phyloP scores from a whole-genome alignment of 176 grass and related monocot genomes.

The Ensete ventricosum region DNA sequence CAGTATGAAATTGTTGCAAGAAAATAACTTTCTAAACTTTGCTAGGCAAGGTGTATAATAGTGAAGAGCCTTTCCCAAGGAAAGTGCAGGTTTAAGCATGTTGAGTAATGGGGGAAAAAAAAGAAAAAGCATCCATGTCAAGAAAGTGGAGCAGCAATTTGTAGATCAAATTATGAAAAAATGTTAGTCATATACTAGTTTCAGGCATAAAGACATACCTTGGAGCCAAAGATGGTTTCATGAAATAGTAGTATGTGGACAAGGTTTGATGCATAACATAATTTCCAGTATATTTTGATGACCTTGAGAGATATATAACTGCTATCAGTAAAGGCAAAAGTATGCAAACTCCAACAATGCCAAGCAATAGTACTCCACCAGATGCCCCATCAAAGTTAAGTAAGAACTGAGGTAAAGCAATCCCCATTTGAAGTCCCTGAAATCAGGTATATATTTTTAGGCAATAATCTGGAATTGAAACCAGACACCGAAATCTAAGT shows the following conservation, averaged over 20 bases:
- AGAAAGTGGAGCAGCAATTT: not conserved
- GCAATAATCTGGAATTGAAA: not conserved
- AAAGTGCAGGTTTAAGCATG: not conserved
- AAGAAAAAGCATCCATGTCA: not conserved
- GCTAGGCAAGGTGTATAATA: no score
- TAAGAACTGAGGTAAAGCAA: conserved; percentile 90
- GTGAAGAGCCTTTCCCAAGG: not conserved
- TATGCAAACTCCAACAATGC: conserved; percentile 93
- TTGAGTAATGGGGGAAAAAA: not conserved
- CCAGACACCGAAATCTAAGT: not conserved
- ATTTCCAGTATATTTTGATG: conserved; percentile 96
- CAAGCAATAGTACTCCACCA: conserved; percentile 84
- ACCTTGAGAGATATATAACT: conserved; percentile 99
- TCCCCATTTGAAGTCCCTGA: conserved; percentile 97
- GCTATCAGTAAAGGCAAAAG: conserved; percentile 90
- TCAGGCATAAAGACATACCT: conserved; percentile 38
- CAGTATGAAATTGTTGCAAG: not conserved
- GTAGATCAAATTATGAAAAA: not conserved
- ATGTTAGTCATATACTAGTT: not conserved
- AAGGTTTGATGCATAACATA: conserved; percentile 99
- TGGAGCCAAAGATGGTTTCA: conserved; percentile 98
- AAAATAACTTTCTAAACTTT: no score
- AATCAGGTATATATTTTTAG: conserved; percentile 6
- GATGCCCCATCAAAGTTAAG: conserved; percentile 93
- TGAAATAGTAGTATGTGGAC: conserved; percentile 92